Evolutionary conservation across 2,329 filamentous ascomycete species (phyloP).

Genomic region (Madurella mycetomatis): DNA sequence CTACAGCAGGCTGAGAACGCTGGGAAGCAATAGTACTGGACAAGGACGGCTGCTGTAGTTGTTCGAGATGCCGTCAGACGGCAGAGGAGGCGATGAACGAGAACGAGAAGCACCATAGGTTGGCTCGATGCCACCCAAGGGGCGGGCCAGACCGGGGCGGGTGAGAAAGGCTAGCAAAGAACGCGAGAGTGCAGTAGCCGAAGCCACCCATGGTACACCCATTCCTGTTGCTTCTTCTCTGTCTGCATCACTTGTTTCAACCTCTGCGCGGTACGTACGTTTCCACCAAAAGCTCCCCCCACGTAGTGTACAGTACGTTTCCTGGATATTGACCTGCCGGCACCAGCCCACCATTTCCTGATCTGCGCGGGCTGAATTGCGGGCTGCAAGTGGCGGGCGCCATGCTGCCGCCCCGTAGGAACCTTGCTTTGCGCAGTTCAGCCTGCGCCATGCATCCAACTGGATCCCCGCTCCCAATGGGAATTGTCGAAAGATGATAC

Average conservation of each 20-base stretch:
- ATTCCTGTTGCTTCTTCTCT: not conserved
- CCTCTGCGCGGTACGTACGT: not conserved
- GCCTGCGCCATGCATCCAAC: not conserved
- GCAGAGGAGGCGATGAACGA: not conserved
- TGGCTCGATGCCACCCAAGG: not conserved
- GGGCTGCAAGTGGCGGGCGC: constrained; percentile 4
- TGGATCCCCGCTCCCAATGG: not conserved
- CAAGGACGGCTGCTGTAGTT: not conserved
- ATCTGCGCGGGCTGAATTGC: constrained; percentile 17
- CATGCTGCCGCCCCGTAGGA: not conserved
- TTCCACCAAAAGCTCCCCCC: not conserved
- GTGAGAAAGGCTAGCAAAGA: not conserved
- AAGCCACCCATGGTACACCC: not conserved
- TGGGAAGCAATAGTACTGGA: no score
- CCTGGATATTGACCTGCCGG: not conserved
- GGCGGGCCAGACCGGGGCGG: not conserved
- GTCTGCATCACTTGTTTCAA: not conserved
- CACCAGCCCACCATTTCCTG: constrained; percentile 9
- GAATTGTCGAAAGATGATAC: no score
- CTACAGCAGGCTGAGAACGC: no score
- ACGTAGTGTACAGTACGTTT: not conserved
- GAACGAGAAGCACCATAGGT: not conserved
- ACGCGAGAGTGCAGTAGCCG: not conserved
- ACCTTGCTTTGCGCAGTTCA: not conserved
- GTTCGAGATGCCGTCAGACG: not conserved